Base-by-base conservation (phyloP, 129 eudicot species). In the Gnaphalium uliginosum region DNA sequence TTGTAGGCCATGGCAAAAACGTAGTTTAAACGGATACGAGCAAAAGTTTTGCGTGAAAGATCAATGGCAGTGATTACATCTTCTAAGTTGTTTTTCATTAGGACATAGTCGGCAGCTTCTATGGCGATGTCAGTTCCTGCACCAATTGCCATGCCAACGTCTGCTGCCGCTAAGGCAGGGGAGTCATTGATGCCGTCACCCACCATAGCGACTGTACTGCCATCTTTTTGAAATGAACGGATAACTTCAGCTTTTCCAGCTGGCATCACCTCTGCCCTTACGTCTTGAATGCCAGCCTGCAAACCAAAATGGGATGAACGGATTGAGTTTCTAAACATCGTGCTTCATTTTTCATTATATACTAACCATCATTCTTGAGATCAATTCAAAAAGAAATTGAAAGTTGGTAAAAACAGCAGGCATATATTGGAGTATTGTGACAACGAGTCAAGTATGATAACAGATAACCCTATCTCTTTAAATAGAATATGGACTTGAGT, bases 181-280 rank as follows among this genome's bases (percentile, higher is more conserved):
- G 96, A 89, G 78, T 92, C 98, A 22, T 92, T 92, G 71, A 92
- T 92, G 32, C 98, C 98, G 29, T 92, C 98, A 50, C 96, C 98
- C 57, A 92, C 96, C 98, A 92, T 92, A 11, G 96, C 98, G 29
- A 92, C 98, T 11, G 58, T 78, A 67, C 86, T 82, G 9, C 98
- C 96, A 39, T 83, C 88, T 74, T 86, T 90, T 66, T 92, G 98
- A 66, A 92, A 88, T 4, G 86, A 83, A 50, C 85, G 92, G 71
- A 92, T 68, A 27, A 88, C 92, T 1, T 92, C 96, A 11, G 98
- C 98, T 85, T 92, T 92, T 5, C 93, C 98, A n/a, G 96, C 92
- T 14, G 98, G 98, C 98, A 86, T 73, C 66, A 92, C 98, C 76
- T 90, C 98, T 39, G 98, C 98, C 66, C 90, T 72, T 13, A 88